Base-by-base conservation (phyloP, 768 basidiomycete genomes). In the Serendipita vermifera region DNA sequence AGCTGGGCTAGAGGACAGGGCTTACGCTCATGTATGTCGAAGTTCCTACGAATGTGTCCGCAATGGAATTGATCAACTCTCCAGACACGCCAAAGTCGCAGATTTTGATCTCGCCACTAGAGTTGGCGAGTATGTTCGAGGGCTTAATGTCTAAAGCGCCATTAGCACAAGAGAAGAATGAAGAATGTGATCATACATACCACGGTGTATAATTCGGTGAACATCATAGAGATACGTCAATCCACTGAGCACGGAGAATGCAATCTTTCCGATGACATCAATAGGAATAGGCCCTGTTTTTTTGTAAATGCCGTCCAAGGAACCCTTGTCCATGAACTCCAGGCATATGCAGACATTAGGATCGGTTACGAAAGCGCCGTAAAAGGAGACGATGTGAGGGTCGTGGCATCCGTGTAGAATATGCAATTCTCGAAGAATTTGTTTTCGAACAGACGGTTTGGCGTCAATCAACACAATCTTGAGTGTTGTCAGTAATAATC, bases 271-370 rank as follows among this genome's bases (percentile, higher is more conserved):
- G 33, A 98, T 90, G 20, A 99, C 78, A 43, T 89, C 84, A 62
- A 97, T 87, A 61, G 89, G 84, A 64, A 99, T 89, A 29, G 96
- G 74, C 0, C 96, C 96, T 64, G 88, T 89, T 67, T 84, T 83
- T 74, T 96, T 94, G 74, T 98, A 98, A 61, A 99, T 92, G 31
- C 84, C 82, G 68, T 99, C 96, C 6, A 96, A 75, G 6, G 84
- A 91, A 59, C 90, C 87, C 68, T 89, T 92, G 76, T 94, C 86
- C 87, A 86, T 86, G 69, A 71, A 87, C 68, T 99, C 96, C 85
- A 99, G 97, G 71, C 92, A 98, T 54, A 97, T 94, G 69, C 96
- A 96, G 66, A 99, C 94, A 65, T 98, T 97, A 11, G 94, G 94
- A 69, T 99, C 96, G 2, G 87, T 82, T 31, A 98, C 75, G 72